Conservation (phyloP, 2,329 filamentous ascomycete species). For the Aspergillus puulaauensis region DNA sequence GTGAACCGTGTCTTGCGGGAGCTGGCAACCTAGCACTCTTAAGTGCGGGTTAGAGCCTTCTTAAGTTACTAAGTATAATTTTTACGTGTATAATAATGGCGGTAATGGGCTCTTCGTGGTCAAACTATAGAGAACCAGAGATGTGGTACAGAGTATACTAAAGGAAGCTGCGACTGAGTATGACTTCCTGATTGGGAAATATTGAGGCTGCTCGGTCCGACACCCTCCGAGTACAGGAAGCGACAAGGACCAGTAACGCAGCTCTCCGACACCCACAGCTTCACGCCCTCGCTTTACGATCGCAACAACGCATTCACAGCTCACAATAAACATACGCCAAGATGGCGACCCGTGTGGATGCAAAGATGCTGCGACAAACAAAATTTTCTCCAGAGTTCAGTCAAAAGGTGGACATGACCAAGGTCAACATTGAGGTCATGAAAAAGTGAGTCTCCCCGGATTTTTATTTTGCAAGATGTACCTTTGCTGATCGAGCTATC, state of each 20-base stretch:
- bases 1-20: conserved; percentile 45
- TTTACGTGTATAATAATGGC: background rate
- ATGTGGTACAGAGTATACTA: background rate
- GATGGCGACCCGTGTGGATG: conserved; percentile 84
- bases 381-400: conserved; percentile 94
- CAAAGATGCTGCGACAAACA: conserved; percentile 83
- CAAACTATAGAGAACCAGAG: background rate
- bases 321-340: conserved; percentile 35
- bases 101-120: background rate
- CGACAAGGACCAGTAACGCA: conserved; percentile 13
- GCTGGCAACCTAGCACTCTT: conserved; percentile 18
- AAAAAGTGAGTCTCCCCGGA: conserved; percentile 69
- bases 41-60: background rate
- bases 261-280: conserved; percentile 1
- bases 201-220: conserved; percentile 22
- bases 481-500: conserved; percentile 1
- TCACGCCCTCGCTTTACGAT: conserved; percentile 3
- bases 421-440: conserved; percentile 96
- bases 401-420: conserved; percentile 93
- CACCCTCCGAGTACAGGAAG: conserved; percentile 4
- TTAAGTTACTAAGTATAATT: background rate
- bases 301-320: background rate
- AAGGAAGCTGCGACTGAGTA: background rate
- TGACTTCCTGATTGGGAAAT: conserved; percentile 10
- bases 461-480: conserved; percentile 6